Evolutionary conservation across 495 filamentous ascomycete genomes (phyloP).

Genomic region (Xylaria flabelliformis): DNA sequence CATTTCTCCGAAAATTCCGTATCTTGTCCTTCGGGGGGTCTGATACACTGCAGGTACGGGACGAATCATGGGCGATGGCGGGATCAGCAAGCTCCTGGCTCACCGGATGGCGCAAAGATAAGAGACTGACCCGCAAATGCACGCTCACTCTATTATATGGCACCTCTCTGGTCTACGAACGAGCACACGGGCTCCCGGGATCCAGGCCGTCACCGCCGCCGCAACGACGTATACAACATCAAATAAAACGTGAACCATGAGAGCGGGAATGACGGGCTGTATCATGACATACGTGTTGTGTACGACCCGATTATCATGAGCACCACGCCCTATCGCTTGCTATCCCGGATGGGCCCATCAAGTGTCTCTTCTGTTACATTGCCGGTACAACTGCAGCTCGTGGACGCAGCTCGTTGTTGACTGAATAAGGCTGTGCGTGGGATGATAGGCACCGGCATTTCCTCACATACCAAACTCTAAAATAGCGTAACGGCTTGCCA

Average conservation of each 20-base stretch:
- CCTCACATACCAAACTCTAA: not conserved
- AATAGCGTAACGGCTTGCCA: not conserved
- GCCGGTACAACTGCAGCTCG: not conserved
- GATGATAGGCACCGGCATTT: not conserved
- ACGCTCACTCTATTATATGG: slow-evolving; percentile 3
- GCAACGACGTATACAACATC: not conserved
- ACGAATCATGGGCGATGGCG: slow-evolving; percentile 21
- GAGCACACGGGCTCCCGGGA: slow-evolving; percentile 18
- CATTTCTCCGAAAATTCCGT: slow-evolving; percentile 21
- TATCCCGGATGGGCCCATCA: not conserved
- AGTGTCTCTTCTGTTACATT: not conserved
- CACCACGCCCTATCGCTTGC: slow-evolving; percentile 11
- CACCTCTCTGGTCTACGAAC: not conserved
- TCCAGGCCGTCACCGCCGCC: slow-evolving; percentile 24
- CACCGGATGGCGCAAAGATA: slow-evolving; percentile 25
- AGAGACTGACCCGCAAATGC: slow-evolving; percentile 20
- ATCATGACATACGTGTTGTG: slow-evolving; percentile 6
- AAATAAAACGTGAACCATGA: slow-evolving; percentile 1
- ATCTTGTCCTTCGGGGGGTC: slow-evolving; percentile 23
- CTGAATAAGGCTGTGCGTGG: not conserved
- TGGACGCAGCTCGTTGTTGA: not conserved
- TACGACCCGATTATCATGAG: slow-evolving; percentile 17
- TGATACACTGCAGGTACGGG: slow-evolving; percentile 26
- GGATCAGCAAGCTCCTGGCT: slow-evolving; percentile 21
- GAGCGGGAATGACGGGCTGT: slow-evolving; percentile 15